phyloP scores from a whole-genome alignment of 345 rosid genomes.

The Hypericum androsaemum region DNA sequence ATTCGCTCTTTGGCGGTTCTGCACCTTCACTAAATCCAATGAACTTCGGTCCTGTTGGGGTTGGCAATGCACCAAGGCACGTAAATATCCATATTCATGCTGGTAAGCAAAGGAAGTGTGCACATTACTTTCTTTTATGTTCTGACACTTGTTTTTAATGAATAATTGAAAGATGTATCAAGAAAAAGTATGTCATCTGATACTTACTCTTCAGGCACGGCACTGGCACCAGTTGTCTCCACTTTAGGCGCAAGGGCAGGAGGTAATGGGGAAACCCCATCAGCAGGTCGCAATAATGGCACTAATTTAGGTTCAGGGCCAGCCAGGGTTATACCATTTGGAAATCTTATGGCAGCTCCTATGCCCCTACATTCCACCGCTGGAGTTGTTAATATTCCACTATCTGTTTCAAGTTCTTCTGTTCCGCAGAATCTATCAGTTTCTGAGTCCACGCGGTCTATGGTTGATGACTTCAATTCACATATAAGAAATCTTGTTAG shows the following conservation, averaged over 20 bases:
- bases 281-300: slow-evolving; percentile 37
- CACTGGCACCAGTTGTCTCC: slow-evolving; percentile 44
- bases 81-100: slow-evolving; percentile 94
- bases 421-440: slow-evolving; percentile 25
- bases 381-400: slow-evolving; percentile 20
- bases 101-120: slow-evolving; percentile 36
- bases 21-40: slow-evolving; percentile 40
- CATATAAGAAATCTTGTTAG: slow-evolving; percentile 33
- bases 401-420: slow-evolving; percentile 26
- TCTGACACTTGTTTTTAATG: slow-evolving; percentile 7
- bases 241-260: slow-evolving; percentile 39
- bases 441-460: slow-evolving; percentile 28
- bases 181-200: background rate
- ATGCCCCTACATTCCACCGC: slow-evolving; percentile 35
- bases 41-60: slow-evolving; percentile 43
- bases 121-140: slow-evolving; percentile 2
- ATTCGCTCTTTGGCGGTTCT: slow-evolving; percentile 55
- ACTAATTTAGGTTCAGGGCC: slow-evolving; percentile 32
- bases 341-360: slow-evolving; percentile 39
- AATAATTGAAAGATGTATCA: too few relatives aligned
- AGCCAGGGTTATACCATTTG: slow-evolving; percentile 28
- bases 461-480: slow-evolving; percentile 36
- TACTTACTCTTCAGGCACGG: slow-evolving; percentile 29
- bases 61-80: slow-evolving; percentile 59
- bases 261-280: slow-evolving; percentile 39